Evolutionary conservation across 2,329 filamentous ascomycete species (phyloP).

Genomic region (Xylaria sp.): DNA sequence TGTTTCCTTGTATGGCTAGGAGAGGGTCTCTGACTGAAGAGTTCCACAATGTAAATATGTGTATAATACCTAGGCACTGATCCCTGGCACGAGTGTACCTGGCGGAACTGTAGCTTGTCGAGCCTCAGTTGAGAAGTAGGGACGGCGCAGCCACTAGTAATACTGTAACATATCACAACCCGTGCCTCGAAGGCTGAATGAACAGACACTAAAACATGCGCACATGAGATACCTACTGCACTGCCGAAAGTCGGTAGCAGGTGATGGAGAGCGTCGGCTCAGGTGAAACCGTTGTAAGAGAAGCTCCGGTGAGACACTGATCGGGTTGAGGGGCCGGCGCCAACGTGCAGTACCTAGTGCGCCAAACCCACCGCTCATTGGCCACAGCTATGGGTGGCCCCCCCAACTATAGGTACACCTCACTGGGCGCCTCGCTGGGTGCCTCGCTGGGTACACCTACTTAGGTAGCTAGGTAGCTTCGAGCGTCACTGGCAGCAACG

Average conservation of each 20-base stretch:
- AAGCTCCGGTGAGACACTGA: neutral
- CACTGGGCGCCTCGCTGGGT: too few species aligned
- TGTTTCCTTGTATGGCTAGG: conserved; percentile 5
- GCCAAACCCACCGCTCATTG: conserved; percentile 23
- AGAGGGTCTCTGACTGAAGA: neutral
- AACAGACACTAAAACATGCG: too few species aligned
- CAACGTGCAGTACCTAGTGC: conserved; percentile 8
- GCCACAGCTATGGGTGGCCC: conserved; percentile 33
- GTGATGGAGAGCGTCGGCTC: neutral
- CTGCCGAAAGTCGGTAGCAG: too few species aligned
- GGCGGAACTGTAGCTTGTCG: neutral
- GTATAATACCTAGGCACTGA: conserved; percentile 16
- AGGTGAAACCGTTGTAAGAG: neutral
- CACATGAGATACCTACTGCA: too few species aligned
- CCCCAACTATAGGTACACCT: conserved; percentile 28
- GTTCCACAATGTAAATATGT: conserved; percentile 27
- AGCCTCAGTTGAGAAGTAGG: neutral
- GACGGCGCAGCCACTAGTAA: neutral
- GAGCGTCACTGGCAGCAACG: conserved; percentile 37
- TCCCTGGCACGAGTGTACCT: neutral
- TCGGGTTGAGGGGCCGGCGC: conserved; percentile 6
- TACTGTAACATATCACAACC: neutral
- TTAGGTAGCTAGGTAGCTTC: conserved; percentile 20
- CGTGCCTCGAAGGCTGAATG: neutral
- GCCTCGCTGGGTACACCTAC: too few species aligned